phyloP scores from a whole-genome alignment of 2,329 filamentous ascomycete genomes.

The Claviceps sp. region DNA sequence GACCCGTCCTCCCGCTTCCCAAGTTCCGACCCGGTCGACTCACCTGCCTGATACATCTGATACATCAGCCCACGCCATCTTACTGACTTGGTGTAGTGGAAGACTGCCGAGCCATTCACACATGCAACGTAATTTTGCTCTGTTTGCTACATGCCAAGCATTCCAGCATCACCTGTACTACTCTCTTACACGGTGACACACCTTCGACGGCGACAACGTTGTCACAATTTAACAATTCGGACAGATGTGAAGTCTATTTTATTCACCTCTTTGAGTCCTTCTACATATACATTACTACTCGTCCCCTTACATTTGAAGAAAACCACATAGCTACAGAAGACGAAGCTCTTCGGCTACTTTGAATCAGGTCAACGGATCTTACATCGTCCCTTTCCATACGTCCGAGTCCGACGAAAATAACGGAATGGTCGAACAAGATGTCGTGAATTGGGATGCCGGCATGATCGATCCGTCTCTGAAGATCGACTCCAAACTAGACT shows the following conservation, averaged over 20 bases:
- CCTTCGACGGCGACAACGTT: not conserved
- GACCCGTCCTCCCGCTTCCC: no score
- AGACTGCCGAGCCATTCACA: no score
- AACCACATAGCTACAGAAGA: conserved; percentile 19
- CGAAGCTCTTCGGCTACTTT: conserved; percentile 15
- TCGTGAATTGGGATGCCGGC: conserved; percentile 19
- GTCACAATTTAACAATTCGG: not conserved
- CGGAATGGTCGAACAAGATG: conserved; percentile 8
- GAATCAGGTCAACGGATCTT: not conserved
- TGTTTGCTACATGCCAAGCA: no score
- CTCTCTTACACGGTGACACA: not conserved
- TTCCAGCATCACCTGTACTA: not conserved
- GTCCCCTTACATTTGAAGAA: not conserved
- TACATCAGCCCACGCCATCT: conserved; percentile 4
- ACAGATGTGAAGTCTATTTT: no score
- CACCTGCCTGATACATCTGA: not conserved
- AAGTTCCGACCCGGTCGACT: not conserved
- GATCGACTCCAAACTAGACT: not conserved
- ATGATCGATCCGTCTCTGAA: conserved; percentile 9
- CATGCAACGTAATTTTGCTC: no score
- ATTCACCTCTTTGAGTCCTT: no score
- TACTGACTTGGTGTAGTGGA: not conserved
- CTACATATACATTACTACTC: no score
- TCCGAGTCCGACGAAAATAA: not conserved
- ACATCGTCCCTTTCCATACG: not conserved